Percentiles rank a stretch among this genome's conserved stretches.
phyloP scores from a whole-genome alignment of 2,329 filamentous ascomycete genomes.

The Dryadomyces sulphureus region DNA sequence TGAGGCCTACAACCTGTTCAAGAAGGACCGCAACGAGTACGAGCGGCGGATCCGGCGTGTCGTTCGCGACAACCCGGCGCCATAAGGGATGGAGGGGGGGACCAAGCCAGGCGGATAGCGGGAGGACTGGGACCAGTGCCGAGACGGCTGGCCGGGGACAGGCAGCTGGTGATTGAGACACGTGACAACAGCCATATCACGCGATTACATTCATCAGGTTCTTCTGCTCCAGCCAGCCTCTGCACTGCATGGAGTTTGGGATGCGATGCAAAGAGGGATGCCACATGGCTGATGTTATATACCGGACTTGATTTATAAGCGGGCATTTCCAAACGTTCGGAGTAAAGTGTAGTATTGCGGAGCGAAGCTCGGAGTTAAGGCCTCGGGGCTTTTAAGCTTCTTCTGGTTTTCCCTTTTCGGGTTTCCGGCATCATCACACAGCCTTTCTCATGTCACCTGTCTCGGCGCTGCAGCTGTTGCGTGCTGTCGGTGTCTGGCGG shows the following conservation, averaged over 20 bases:
- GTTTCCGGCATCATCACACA: background rate
- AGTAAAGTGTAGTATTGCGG: background rate
- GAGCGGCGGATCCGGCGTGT: slow-evolving; percentile 77
- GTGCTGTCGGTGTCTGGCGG: background rate
- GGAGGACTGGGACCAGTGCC: background rate
- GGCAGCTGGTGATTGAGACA: no score
- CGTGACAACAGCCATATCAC: no score
- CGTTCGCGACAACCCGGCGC: slow-evolving; percentile 77
- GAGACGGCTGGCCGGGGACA: no score
- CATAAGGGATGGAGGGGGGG: slow-evolving; percentile 22
- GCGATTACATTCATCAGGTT: no score
- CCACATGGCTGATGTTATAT: background rate
- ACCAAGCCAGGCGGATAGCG: background rate
- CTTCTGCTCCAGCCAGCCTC: no score
- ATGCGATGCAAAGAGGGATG: background rate
- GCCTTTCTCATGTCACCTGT: background rate
- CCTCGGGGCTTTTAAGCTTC: background rate
- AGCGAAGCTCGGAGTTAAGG: no score
- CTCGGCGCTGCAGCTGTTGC: background rate
- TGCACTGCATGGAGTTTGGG: background rate
- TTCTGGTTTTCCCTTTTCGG: background rate
- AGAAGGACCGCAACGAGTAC: slow-evolving; percentile 76
- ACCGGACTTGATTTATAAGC: background rate
- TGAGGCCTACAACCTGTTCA: slow-evolving; percentile 93
- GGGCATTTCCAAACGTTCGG: background rate